These are phyloP conservation scores for Fusarium annulatum DNA, from an alignment of 2,329 filamentous ascomycete species.

Conservation along the genomic window DNA sequence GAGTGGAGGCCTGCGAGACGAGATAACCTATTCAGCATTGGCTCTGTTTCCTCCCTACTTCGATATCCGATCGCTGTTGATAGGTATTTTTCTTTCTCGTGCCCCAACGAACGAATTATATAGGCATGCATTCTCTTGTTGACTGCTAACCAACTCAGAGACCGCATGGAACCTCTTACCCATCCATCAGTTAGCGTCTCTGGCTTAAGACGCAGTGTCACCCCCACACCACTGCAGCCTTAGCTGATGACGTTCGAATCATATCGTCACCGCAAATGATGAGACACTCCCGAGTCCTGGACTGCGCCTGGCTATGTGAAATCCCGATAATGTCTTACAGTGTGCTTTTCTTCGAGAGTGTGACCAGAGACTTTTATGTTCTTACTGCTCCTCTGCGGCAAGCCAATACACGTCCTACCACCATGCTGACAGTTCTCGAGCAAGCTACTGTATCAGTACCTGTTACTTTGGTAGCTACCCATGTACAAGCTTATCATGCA, in stretches of 20 bases:
- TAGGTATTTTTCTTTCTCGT: neutral
- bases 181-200: slow-evolving; percentile 14
- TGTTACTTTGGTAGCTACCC: neutral
- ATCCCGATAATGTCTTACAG: neutral
- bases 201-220: slow-evolving; percentile 19
- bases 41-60: neutral
- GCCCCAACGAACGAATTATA: neutral
- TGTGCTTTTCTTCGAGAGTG: neutral
- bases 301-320: neutral
- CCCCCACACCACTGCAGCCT: slow-evolving; percentile 19
- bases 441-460: neutral
- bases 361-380: neutral
- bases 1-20: neutral
- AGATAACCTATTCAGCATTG: neutral
- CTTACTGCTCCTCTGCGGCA: neutral
- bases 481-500: neutral
- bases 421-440: neutral
- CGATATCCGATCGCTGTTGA: neutral
- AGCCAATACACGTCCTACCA: neutral
- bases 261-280: neutral
- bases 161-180: neutral
- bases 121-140: neutral
- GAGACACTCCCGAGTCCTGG: neutral
- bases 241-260: slow-evolving; percentile 23
- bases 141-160: neutral